Percentiles rank a stretch among this genome's conserved stretches.
These are phyloP conservation scores for Amanita subjunquillea DNA, from an alignment of 768 basidiomycete genomes.

Conservation along the genomic window DNA sequence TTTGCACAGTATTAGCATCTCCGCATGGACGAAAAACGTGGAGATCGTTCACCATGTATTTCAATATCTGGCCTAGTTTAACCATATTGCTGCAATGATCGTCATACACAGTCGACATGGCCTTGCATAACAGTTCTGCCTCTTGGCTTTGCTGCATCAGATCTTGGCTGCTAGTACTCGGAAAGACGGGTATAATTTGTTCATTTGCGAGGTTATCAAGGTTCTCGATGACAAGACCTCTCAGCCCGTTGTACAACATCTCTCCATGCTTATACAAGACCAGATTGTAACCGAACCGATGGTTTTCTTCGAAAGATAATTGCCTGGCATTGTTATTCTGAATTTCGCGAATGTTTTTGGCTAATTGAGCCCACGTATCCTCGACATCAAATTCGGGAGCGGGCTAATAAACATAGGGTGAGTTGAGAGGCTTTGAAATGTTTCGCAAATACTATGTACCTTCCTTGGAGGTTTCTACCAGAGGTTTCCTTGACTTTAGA, in stretches of 20 bases:
- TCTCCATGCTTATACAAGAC: slow-evolving; percentile 81
- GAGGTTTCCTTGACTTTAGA: not conserved
- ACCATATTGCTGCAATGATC: slow-evolving; percentile 86
- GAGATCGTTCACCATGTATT: slow-evolving; percentile 76
- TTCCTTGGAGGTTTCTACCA: slow-evolving; percentile 36
- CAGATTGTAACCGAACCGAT: slow-evolving; percentile 91
- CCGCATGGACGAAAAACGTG: not conserved
- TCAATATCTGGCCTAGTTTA: slow-evolving; percentile 81
- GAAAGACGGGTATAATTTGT: slow-evolving; percentile 76
- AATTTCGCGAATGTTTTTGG: slow-evolving; percentile 86
- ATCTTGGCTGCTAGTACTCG: slow-evolving; percentile 56
- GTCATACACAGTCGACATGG: slow-evolving; percentile 81
- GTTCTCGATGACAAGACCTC: slow-evolving; percentile 69
- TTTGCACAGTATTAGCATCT: slow-evolving; percentile 19
- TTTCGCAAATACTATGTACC: slow-evolving; percentile 15
- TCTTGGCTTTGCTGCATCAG: slow-evolving; percentile 70
- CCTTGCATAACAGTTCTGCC: slow-evolving; percentile 78
- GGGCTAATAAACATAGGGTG: slow-evolving; percentile 34
- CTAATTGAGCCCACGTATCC: slow-evolving; percentile 74
- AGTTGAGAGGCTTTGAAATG: not conserved
- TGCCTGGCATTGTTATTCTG: slow-evolving; percentile 88
- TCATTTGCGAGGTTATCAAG: slow-evolving; percentile 69
- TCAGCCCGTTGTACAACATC: slow-evolving; percentile 80
- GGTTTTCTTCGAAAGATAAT: slow-evolving; percentile 73
- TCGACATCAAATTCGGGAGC: slow-evolving; percentile 69